Conservation (phyloP, 352 stramenopile species). For the Peronospora belbahrii region DNA sequence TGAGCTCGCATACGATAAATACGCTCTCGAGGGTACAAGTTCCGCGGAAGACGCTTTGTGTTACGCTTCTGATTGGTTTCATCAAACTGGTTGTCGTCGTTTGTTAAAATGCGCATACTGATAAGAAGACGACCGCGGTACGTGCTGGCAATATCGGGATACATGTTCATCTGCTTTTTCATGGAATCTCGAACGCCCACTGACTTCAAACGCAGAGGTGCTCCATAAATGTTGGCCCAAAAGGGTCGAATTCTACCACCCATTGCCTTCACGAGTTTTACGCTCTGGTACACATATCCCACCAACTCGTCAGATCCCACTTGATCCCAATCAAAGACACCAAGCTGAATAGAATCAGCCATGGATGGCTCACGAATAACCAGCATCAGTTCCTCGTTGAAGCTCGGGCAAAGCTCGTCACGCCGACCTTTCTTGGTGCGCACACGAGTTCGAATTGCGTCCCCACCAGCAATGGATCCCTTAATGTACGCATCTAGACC, state of each 20-base stretch:
- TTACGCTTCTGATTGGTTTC: constrained; percentile 83
- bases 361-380: constrained; percentile 74
- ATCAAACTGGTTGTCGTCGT: constrained; percentile 64
- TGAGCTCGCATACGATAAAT: constrained; percentile 71
- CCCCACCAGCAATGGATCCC: constrained; percentile 43
- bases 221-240: constrained; percentile 78
- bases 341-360: constrained; percentile 65
- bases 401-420: constrained; percentile 55
- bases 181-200: constrained; percentile 50
- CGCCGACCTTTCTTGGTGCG: constrained; percentile 69
- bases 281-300: constrained; percentile 57
- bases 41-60: constrained; percentile 50
- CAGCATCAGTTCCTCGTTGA: constrained; percentile 76
- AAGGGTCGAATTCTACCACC: constrained; percentile 45
- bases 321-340: constrained; percentile 74
- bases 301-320: constrained; percentile 69
- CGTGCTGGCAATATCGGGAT: constrained; percentile 70
- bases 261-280: constrained; percentile 66
- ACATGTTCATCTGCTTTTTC: constrained; percentile 84
- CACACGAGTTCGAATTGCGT: constrained; percentile 61
- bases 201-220: constrained; percentile 47
- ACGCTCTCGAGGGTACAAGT: constrained; percentile 49
- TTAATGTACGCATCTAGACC: constrained; percentile 72
- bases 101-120: constrained; percentile 59
- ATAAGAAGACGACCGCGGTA: constrained; percentile 81